Evolutionary conservation across 306 rosid species (phyloP).

Genomic region (Cucurbita ficifolia): DNA sequence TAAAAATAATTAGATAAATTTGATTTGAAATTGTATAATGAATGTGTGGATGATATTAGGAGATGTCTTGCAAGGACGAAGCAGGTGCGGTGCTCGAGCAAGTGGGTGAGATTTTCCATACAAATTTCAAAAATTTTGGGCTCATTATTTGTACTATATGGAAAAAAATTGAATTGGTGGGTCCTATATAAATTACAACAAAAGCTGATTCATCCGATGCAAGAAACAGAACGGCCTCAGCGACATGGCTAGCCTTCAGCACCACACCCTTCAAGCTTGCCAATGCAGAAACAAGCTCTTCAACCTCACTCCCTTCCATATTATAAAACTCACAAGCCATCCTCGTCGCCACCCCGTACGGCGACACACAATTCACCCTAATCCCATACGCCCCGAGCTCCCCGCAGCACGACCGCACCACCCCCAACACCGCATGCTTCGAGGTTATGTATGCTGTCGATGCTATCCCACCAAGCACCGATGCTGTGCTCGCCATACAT

Average conservation of each 20-base stretch:
- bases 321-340: conserved; percentile 35
- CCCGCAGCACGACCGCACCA: conserved; percentile 43
- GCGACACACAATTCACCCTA: conserved; percentile 65
- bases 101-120: neutral
- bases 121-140: too few species aligned
- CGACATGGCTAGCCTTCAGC: conserved; percentile 55
- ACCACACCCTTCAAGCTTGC: conserved; percentile 56
- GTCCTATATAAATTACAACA: too few species aligned
- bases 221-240: conserved; percentile 70
- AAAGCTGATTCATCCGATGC: conserved; percentile 52
- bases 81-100: neutral
- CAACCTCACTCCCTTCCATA: conserved; percentile 30
- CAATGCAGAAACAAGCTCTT: conserved; percentile 16
- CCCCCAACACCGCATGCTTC: conserved; percentile 60
- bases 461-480: neutral
- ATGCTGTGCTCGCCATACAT: conserved; percentile 60
- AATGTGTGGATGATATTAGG: neutral
- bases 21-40: neutral
- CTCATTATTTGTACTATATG: too few species aligned
- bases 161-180: too few species aligned
- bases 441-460: conserved; percentile 32
- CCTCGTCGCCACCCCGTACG: conserved; percentile 64
- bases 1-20: neutral
- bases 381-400: conserved; percentile 77
- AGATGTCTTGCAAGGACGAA: neutral